Evolutionary conservation across 768 basidiomycete genomes (phyloP), one percentile per base, ranked within the genome.

Genomic region (Calocera viscosa): DNA sequence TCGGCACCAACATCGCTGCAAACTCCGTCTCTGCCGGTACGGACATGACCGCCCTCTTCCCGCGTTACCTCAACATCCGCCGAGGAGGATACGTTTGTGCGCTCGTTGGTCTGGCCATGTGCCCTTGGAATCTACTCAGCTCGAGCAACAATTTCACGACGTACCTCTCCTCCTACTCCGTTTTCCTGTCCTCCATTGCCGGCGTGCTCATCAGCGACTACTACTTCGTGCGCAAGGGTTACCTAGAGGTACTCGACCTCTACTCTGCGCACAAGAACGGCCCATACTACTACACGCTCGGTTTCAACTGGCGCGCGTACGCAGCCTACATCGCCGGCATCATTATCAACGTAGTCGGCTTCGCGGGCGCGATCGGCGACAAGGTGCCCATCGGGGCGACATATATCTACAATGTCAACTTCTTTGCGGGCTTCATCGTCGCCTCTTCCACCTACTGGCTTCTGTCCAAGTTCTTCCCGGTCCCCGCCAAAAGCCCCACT

Each of bases 61-160:
- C 91, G 66, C 85, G 85, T 63, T 91, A 84, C 76, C 84, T 92
- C 85, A 91, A 88, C 73, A 91, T 93, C 73, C 85, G 90, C 24
- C 83, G 90, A 22, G 90, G 91, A 32, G 90, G 90, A 17, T 94
- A 88, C 76, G 77, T 92, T 60, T 87, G 86, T n/a, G 89, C 89
- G 8, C 79, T 87, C 60, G 85, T 90, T 41, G 90, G 90, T 2
- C 72, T 91, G 34, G 83, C 80, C 75, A 89, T 89, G 79, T 82
- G 85, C 39, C 89, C 87, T 1, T 90, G 89, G 53, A 71, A 70
- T 43, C 65, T 70, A 8, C 43, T 69, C 30, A 64, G 49, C n/a
- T 32, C 40, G 11, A 7, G 24, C 75, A 90, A 86, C 72, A 82
- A 78, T 68, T 91, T 91, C 76, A 86, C 88, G 2, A 87, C 87